Evolutionary conservation across 352 stramenopile species (phyloP), one percentile per base, ranked within the genome.

Genomic region (Phytophthora meadii): DNA sequence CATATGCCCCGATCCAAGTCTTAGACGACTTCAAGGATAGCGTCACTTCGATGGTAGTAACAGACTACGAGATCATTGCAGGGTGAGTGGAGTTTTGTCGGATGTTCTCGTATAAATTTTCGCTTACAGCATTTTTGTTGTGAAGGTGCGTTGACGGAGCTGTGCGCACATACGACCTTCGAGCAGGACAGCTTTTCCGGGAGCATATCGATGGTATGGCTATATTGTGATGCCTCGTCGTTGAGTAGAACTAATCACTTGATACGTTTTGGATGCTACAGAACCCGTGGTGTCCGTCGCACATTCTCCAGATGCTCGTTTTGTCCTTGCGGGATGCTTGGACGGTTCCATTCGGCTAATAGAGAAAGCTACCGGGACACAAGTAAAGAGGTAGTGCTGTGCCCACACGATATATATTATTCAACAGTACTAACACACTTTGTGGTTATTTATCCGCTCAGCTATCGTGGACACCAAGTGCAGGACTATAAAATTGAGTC

Each of bases 1-100:
- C 85, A 1, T 93, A 83, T 57, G 64, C 60, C 12, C 89, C 90
- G 19, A 96, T 97, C 52, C 90, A 97, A 72, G 70, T 91, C 27
- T 63, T 97, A 25, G 85, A 95, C 52, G 83, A 94, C 48, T 96
- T 94, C 53, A 93, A 85, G 45, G 90, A 97, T 71, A 97, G 89
- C 59, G 88, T 96, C 59, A 97, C 90, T 12, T 89, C 79, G 27
- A 80, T 97, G 24, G 70, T 89, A 4, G 69, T 96, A 12, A 84
- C 83, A 0, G 79, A 82, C 36, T 76, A 95, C 42, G 85, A 95
- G 54, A 84, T 97, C 56, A 84, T 96, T 50, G 84, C 89, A 45
- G 81, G 87, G 82, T 92, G 28, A 37, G 74, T 51, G 17, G 11
- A 5, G 15, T 25, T 40, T 42, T 46, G n/a, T 6, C 36, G 5